A percentile compares a stretch with the other conserved stretches of the same genome.
Conservation (phyloP, 192 early-diverging fungal genomes). For the Ambispora gerdemannii region DNA sequence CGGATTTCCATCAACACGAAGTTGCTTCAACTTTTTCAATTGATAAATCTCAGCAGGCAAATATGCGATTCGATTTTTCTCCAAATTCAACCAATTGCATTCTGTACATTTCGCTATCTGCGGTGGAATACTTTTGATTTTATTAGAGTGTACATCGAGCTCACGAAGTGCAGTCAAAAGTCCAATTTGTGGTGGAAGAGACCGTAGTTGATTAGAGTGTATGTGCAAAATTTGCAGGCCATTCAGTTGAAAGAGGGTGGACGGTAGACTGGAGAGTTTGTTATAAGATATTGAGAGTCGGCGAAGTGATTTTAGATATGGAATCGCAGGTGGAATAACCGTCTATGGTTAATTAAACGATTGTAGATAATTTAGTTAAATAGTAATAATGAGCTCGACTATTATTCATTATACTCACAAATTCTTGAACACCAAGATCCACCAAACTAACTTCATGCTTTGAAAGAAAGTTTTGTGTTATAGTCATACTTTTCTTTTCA, state of each 20-base stretch:
- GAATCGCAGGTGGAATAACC: conserved; percentile 36
- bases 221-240: conserved; percentile 37
- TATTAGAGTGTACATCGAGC: conserved; percentile 38
- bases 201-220: conserved; percentile 32
- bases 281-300: conserved; percentile 36
- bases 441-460: conserved; percentile 5
- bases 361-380: neutral
- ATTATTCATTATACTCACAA: neutral
- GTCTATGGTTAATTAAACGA: conserved; percentile 29
- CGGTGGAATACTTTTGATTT: conserved; percentile 31
- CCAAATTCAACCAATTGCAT: conserved; percentile 35
- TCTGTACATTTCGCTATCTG: conserved; percentile 31
- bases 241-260: conserved; percentile 33
- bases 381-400: neutral
- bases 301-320: conserved; percentile 30
- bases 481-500: neutral
- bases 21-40: conserved; percentile 5
- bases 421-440: neutral
- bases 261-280: conserved; percentile 31
- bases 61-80: conserved; percentile 31
- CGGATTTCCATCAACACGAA: conserved; percentile 35
- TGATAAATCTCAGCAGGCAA: conserved; percentile 33
- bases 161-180: conserved; percentile 28
- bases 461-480: neutral
- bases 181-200: conserved; percentile 35